Evolutionary conservation across 805 yeast genomes (phyloP).

Genomic region (Hanseniaspora nectarophila): DNA sequence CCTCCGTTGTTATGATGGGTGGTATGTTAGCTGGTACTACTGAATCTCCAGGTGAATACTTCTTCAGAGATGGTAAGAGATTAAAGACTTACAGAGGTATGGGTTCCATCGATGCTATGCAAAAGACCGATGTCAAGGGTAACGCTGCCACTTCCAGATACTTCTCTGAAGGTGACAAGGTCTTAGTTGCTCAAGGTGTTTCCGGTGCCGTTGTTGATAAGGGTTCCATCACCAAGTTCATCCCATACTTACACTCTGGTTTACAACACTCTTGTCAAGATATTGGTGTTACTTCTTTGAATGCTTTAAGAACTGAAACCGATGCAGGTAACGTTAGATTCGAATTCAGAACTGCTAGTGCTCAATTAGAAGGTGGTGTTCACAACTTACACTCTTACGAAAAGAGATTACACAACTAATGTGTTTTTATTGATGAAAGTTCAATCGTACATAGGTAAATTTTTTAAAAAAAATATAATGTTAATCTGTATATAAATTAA

Average conservation of each 20-base stretch:
- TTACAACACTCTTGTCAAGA: constrained; percentile 98
- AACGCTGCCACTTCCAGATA: constrained; percentile 97
- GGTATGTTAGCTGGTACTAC: constrained; percentile 97
- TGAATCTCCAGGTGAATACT: constrained; percentile 97
- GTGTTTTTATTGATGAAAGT: neutral
- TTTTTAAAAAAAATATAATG: too few species aligned
- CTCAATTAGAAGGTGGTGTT: constrained; percentile 98
- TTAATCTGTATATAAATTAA: too few species aligned
- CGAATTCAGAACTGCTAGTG: constrained; percentile 96
- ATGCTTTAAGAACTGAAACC: constrained; percentile 52
- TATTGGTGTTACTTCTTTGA: constrained; percentile 69
- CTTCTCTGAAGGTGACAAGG: constrained; percentile 90
- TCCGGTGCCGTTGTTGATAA: constrained; percentile 93
- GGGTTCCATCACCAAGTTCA: constrained; percentile 85
- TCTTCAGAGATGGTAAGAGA: constrained; percentile 95
- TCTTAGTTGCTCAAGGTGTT: constrained; percentile 98
- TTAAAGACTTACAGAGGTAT: constrained; percentile 96
- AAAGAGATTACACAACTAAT: constrained; percentile 84
- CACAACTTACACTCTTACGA: constrained; percentile 93
- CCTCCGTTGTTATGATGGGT: constrained; percentile 98
- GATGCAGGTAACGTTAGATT: constrained; percentile 67
- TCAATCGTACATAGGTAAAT: neutral
- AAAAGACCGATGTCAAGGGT: constrained; percentile 71
- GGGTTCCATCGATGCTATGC: constrained; percentile 99
- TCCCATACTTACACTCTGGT: constrained; percentile 90